These are phyloP conservation scores for Pseudocercospora fuligena DNA, from an alignment of 2,329 filamentous ascomycete species.

Conservation along the genomic window DNA sequence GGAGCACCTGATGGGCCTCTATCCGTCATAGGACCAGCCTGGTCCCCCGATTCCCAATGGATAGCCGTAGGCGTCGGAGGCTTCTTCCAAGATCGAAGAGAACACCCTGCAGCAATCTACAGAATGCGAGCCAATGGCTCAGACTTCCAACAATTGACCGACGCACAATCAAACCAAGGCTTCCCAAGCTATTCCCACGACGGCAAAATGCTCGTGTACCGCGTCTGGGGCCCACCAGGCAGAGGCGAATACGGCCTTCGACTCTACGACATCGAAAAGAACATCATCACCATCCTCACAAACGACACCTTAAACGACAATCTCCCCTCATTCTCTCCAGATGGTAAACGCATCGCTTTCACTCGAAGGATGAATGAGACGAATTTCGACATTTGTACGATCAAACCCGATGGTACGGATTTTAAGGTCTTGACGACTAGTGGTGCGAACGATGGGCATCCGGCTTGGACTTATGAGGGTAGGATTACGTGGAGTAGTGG, in stretches of 20 bases:
- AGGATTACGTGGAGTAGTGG: constrained; percentile 10
- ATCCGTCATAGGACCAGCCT: neutral
- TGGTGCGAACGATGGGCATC: constrained; percentile 12
- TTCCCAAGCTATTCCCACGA: constrained; percentile 14
- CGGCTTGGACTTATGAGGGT: constrained; percentile 15
- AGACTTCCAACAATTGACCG: neutral
- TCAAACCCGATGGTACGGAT: constrained; percentile 14
- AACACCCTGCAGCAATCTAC: constrained; percentile 6
- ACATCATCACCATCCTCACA: neutral
- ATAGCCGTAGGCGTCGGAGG: constrained; percentile 15
- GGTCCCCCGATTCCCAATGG: constrained; percentile 15
- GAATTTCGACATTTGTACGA: constrained; percentile 17
- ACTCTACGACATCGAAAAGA: constrained; percentile 4
- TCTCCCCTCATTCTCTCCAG: constrained; percentile 14
- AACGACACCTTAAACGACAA: constrained; percentile 10
- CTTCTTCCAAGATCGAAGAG: constrained; percentile 7
- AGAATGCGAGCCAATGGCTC: neutral
- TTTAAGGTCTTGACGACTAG: constrained; percentile 2
- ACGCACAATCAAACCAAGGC: neutral
- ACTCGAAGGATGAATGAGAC: constrained; percentile 9
- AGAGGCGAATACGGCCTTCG: neutral
- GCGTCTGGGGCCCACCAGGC: constrained; percentile 8
- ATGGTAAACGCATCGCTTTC: constrained; percentile 15
- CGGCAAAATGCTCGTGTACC: constrained; percentile 10
- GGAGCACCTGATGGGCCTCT: neutral